phyloP scores from a whole-genome alignment of 306 rosid species.

The Quercus wislizeni region DNA sequence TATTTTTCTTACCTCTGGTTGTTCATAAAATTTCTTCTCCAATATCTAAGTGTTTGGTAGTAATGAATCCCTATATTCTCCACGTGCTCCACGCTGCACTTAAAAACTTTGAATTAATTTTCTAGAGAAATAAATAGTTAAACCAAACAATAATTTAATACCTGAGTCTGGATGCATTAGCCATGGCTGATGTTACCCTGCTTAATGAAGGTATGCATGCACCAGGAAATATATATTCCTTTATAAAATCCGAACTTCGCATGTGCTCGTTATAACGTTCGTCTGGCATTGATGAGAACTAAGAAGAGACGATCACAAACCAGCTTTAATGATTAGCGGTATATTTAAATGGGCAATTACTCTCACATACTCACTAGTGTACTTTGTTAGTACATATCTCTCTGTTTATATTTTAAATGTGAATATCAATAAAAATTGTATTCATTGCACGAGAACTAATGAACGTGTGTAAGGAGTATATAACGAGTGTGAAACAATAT shows the following conservation, averaged over 20 bases:
- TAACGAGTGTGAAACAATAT: no score
- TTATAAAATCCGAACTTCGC: slow-evolving; percentile 78
- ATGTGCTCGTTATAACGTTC: slow-evolving; percentile 70
- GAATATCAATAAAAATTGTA: no score
- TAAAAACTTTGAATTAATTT: slow-evolving; percentile 1
- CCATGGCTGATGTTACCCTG: slow-evolving; percentile 78
- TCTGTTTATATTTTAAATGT: no score
- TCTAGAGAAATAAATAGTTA: neutral
- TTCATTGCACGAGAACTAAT: no score
- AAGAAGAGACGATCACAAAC: neutral
- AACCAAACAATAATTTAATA: slow-evolving; percentile 19
- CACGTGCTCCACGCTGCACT: slow-evolving; percentile 64
- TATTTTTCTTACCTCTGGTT: slow-evolving; percentile 44
- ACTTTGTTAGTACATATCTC: no score
- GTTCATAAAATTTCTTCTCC: slow-evolving; percentile 79
- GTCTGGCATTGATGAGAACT: slow-evolving; percentile 83
- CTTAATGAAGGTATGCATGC: slow-evolving; percentile 82
- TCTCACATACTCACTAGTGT: no score
- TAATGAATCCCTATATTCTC: slow-evolving; percentile 89
- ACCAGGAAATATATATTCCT: slow-evolving; percentile 84
- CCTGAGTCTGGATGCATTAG: slow-evolving; percentile 60
- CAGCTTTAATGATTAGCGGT: no score
- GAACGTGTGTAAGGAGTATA: no score
- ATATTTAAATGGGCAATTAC: no score
- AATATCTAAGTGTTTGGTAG: slow-evolving; percentile 74